Percentiles rank a stretch among this genome's conserved stretches.
phyloP scores from a whole-genome alignment of 805 yeast species.

The Suhomyces xylopsoci region DNA sequence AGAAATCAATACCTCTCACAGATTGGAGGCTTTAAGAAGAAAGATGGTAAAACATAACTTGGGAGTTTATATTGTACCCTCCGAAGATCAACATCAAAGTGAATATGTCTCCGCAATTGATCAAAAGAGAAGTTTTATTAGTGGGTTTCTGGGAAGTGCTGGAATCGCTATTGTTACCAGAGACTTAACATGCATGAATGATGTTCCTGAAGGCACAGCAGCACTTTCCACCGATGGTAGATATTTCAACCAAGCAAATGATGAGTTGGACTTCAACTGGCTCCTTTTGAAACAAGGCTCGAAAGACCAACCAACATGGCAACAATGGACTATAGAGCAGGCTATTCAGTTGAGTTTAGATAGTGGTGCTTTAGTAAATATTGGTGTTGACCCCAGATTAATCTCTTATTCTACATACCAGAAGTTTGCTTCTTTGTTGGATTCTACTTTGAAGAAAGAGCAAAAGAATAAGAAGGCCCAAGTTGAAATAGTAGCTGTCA shows the following conservation, averaged over 20 bases:
- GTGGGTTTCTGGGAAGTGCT: slow-evolving; percentile 61
- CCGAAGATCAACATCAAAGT: slow-evolving; percentile 65
- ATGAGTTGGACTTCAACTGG: slow-evolving; percentile 63
- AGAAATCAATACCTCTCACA: slow-evolving; percentile 50
- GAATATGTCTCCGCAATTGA: slow-evolving; percentile 55
- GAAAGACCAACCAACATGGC: slow-evolving; percentile 52
- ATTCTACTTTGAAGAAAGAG: slow-evolving; percentile 18
- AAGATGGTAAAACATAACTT: slow-evolving; percentile 44
- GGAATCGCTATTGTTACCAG: slow-evolving; percentile 59
- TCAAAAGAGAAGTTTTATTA: slow-evolving; percentile 53
- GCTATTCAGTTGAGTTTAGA: slow-evolving; percentile 50
- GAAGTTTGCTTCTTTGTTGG: slow-evolving; percentile 29
- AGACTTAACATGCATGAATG: slow-evolving; percentile 50
- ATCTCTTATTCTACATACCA: slow-evolving; percentile 36
- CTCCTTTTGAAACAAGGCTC: slow-evolving; percentile 51
- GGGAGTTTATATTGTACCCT: slow-evolving; percentile 57
- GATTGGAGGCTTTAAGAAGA: slow-evolving; percentile 23
- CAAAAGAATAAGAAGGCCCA: slow-evolving; percentile 24
- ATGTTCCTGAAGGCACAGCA: slow-evolving; percentile 52
- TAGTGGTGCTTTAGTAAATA: slow-evolving; percentile 34
- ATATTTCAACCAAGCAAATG: slow-evolving; percentile 56
- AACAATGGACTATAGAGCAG: slow-evolving; percentile 53
- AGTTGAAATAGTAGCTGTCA: slow-evolving; percentile 43
- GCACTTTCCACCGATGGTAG: slow-evolving; percentile 61
- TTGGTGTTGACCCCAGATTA: slow-evolving; percentile 52